phyloP scores from a whole-genome alignment of 441 rosid genomes.

The Pelargonium australe region DNA sequence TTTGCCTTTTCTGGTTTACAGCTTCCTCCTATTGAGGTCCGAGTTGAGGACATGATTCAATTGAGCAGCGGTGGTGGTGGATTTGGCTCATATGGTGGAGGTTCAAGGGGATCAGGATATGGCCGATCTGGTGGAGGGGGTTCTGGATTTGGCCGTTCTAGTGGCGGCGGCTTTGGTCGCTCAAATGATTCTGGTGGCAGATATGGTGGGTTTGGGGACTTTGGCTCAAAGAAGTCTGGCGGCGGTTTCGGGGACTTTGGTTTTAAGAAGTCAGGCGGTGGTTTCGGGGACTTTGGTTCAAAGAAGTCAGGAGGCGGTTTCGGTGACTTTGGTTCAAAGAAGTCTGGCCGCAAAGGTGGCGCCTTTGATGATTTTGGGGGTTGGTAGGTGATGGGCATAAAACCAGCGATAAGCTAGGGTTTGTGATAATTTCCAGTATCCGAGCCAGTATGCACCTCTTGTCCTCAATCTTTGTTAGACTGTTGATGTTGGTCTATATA shows the following conservation, averaged over 20 bases:
- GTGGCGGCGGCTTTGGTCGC: conserved; percentile 38
- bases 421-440: no score
- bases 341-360: conserved; percentile 15
- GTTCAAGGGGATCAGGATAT: conserved; percentile 32
- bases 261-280: conserved; percentile 13
- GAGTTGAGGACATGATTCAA: conserved; percentile 40
- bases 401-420: no score
- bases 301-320: conserved; percentile 26
- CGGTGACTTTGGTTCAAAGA: conserved; percentile 28
- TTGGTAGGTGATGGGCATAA: no score
- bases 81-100: conserved; percentile 39
- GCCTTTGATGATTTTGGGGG: conserved; percentile 27
- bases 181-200: conserved; percentile 35
- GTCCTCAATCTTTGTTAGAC: no score
- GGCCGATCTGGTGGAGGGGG: conserved; percentile 36
- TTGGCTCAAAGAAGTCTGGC: conserved; percentile 11
- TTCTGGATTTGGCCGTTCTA: conserved; percentile 38
- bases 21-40: conserved; percentile 70
- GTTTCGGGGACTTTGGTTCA: conserved; percentile 33
- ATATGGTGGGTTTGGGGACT: conserved; percentile 26
- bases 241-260: conserved; percentile 28
- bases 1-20: conserved; percentile 17
- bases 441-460: no score
- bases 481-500: no score
- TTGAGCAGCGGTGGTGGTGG: conserved; percentile 35